Evolutionary conservation across 2,329 filamentous ascomycete genomes (phyloP).

Genomic region (Diaporthe nobilis): DNA sequence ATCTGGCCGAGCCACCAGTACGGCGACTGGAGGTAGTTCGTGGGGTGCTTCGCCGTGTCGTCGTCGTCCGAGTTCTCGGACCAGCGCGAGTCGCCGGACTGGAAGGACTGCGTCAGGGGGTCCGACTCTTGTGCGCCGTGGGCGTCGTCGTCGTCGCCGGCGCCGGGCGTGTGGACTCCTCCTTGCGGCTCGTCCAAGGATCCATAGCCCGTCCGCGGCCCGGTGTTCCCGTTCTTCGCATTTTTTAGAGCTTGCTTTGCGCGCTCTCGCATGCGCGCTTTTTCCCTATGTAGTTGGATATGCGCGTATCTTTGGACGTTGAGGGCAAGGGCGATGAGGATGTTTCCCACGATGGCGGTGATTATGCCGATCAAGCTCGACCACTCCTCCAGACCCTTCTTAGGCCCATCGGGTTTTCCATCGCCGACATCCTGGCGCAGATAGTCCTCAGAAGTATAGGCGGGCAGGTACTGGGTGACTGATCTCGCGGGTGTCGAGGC

Average conservation of each 20-base stretch:
- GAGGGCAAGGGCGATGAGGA: slow-evolving; percentile 93
- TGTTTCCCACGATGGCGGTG: slow-evolving; percentile 91
- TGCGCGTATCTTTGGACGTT: slow-evolving; percentile 98
- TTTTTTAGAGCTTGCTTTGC: slow-evolving; percentile 68
- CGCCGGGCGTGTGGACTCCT: slow-evolving; percentile 49
- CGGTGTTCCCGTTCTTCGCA: slow-evolving; percentile 51
- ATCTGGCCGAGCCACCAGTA: slow-evolving; percentile 98
- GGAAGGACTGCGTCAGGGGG: slow-evolving; percentile 66
- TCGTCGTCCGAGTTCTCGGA: slow-evolving; percentile 53
- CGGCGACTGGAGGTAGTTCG: slow-evolving; percentile 87
- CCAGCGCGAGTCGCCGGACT: slow-evolving; percentile 58
- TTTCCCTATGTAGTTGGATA: slow-evolving; percentile 82
- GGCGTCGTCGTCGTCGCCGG: slow-evolving; percentile 52
- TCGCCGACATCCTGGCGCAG: slow-evolving; percentile 42
- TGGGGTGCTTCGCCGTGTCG: slow-evolving; percentile 59
- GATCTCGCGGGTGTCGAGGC: slow-evolving; percentile 37
- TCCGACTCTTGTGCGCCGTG: slow-evolving; percentile 60
- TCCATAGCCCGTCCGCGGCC: slow-evolving; percentile 48
- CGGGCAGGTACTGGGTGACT: slow-evolving; percentile 37
- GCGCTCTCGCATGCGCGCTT: slow-evolving; percentile 68
- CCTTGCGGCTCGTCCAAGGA: slow-evolving; percentile 45
- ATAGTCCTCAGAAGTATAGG: slow-evolving; percentile 41
- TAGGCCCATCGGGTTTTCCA: slow-evolving; percentile 52
- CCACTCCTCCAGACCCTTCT: slow-evolving; percentile 77
- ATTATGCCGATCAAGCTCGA: slow-evolving; percentile 95